These are phyloP conservation scores for Colletotrichum chrysophilum DNA, from an alignment of 2,329 filamentous ascomycete genomes.

Conservation along the genomic window DNA sequence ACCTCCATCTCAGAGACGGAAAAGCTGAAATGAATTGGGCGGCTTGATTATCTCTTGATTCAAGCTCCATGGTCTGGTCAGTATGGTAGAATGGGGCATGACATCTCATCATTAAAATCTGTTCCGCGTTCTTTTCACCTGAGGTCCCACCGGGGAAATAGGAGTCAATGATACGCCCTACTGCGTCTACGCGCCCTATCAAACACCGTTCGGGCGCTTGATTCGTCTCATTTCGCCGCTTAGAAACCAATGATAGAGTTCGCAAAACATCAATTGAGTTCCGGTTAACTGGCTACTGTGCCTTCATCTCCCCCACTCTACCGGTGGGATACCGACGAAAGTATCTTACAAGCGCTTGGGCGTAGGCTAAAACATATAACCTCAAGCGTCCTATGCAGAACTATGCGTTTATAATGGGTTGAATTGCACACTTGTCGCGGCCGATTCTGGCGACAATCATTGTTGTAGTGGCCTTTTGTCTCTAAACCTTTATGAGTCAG, in stretches of 20 bases:
- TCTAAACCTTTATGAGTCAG: neutral
- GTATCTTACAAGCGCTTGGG: neutral
- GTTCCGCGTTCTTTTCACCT: neutral
- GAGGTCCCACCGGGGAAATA: neutral
- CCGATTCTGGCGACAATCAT: neutral
- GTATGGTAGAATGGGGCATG: neutral
- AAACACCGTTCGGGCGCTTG: neutral
- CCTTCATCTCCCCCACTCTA: neutral
- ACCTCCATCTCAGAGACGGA: neutral
- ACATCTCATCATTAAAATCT: accelerated
- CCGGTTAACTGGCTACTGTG: neutral
- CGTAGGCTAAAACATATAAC: neutral
- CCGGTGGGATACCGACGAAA: neutral
- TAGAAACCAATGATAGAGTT: neutral
- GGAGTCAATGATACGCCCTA: neutral
- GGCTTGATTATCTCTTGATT: neutral
- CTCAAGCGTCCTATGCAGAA: neutral
- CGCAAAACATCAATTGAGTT: neutral
- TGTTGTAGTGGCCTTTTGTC: neutral
- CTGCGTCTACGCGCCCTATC: neutral
- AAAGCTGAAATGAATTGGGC: neutral
- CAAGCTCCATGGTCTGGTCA: neutral
- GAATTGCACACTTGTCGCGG: neutral
- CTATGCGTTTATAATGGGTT: neutral
- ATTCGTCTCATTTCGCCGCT: neutral